These are phyloP conservation scores for Bolboschoenus planiculmis DNA, from an alignment of 176 grass and related monocot species.

Conservation along the genomic window DNA sequence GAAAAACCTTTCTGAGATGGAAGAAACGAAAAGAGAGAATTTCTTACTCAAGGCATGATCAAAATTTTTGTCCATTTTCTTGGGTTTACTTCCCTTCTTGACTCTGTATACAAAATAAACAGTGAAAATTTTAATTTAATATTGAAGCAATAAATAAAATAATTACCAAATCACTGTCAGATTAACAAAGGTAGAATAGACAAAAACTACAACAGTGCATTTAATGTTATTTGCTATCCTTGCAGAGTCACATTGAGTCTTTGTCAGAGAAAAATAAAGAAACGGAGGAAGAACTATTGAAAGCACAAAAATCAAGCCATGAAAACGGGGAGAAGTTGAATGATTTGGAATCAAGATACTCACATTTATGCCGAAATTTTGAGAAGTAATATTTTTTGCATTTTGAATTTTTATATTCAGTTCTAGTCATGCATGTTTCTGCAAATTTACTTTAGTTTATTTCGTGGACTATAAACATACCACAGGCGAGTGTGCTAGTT, in stretches of 20 bases:
- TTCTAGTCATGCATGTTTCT: neutral
- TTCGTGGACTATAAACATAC: neutral
- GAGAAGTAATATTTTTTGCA: constrained; percentile 41
- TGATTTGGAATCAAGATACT: constrained; percentile 59
- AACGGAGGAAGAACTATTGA: constrained; percentile 61
- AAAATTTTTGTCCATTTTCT: neutral
- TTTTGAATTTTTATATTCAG: neutral
- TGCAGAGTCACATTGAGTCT: constrained; percentile 37
- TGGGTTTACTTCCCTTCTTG: neutral
- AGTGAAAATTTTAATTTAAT: neutral
- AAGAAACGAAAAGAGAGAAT: constrained; percentile 56
- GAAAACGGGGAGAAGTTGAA: constrained; percentile 69
- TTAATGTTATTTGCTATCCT: constrained; percentile 14
- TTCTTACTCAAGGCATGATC: constrained; percentile 40
- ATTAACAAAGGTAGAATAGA: neutral
- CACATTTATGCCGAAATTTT: constrained; percentile 55
- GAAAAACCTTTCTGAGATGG: constrained; percentile 36
- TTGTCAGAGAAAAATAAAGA: constrained; percentile 39
- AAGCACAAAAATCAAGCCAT: constrained; percentile 45
- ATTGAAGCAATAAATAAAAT: neutral
- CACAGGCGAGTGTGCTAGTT: neutral
- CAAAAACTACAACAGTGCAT: neutral
- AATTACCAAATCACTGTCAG: neutral
- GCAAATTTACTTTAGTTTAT: neutral
- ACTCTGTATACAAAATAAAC: neutral